These are phyloP conservation scores for Rhodocollybia butyracea DNA, from an alignment of 768 basidiomycete species.

Conservation along the genomic window DNA sequence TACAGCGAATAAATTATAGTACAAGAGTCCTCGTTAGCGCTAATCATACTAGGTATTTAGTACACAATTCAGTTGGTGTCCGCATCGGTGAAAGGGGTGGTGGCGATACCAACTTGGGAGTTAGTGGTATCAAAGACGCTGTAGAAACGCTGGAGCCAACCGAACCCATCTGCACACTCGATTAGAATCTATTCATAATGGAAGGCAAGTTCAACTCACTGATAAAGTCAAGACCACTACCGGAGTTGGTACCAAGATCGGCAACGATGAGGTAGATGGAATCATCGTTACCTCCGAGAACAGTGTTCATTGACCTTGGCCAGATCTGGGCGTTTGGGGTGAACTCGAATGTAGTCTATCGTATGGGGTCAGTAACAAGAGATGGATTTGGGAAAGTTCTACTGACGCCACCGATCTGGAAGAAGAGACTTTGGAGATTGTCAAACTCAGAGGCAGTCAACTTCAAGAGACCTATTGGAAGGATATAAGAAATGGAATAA, in stretches of 20 bases:
- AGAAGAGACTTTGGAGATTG: constrained; percentile 48
- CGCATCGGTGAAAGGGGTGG: constrained; percentile 31
- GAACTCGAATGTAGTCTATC: constrained; percentile 48
- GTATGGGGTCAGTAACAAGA: background rate
- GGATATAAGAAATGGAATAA: background rate
- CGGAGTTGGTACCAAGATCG: constrained; percentile 47
- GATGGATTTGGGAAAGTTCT: background rate
- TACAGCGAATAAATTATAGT: no score
- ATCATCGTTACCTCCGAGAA: constrained; percentile 48
- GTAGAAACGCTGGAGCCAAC: constrained; percentile 62
- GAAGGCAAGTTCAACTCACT: constrained; percentile 25
- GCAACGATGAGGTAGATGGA: constrained; percentile 56
- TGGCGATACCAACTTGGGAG: constrained; percentile 34
- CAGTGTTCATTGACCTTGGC: constrained; percentile 56
- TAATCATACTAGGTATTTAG: no score
- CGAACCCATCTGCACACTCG: constrained; percentile 43
- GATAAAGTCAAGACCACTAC: constrained; percentile 64
- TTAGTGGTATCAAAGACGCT: constrained; percentile 46
- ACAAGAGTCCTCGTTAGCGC: background rate
- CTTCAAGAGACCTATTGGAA: constrained; percentile 44
- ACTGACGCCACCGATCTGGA: constrained; percentile 45
- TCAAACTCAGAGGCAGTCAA: constrained; percentile 47
- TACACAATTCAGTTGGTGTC: constrained; percentile 31
- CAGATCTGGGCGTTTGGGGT: constrained; percentile 55
- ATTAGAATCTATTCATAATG: background rate